Evolutionary conservation across 805 yeast species (phyloP).

Genomic region (Starmerella floricola): DNA sequence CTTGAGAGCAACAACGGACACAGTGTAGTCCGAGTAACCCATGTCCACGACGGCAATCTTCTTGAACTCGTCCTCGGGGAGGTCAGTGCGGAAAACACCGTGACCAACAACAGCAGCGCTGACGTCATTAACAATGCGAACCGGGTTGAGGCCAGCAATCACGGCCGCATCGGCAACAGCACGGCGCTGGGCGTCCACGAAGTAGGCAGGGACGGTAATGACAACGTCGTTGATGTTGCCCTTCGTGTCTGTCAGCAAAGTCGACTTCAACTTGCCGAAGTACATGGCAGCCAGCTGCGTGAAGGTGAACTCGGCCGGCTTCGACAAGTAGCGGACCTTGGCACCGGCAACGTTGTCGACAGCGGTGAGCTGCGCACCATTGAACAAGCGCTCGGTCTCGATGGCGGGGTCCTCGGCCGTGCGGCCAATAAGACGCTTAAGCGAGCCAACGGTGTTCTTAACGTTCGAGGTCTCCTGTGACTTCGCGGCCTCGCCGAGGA

Average conservation of each 20-base stretch:
- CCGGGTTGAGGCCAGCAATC: slow-evolving; percentile 96
- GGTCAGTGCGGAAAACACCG: slow-evolving; percentile 91
- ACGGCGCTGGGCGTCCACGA: slow-evolving; percentile 91
- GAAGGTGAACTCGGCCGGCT: slow-evolving; percentile 66
- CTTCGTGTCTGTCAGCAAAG: slow-evolving; percentile 71
- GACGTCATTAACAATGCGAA: slow-evolving; percentile 91
- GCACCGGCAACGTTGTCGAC: slow-evolving; percentile 67
- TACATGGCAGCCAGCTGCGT: slow-evolving; percentile 92
- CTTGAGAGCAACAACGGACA: slow-evolving; percentile 79
- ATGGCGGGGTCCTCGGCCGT: slow-evolving; percentile 64
- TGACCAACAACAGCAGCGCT: slow-evolving; percentile 99
- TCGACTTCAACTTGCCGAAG: slow-evolving; percentile 77
- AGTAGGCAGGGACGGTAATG: slow-evolving; percentile 94
- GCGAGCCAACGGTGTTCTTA: slow-evolving; percentile 89
- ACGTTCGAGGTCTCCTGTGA: slow-evolving; percentile 92
- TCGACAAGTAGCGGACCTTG: slow-evolving; percentile 73
- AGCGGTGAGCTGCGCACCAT: slow-evolving; percentile 59
- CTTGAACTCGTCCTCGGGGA: slow-evolving; percentile 88
- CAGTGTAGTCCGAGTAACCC: slow-evolving; percentile 92
- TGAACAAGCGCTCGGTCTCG: slow-evolving; percentile 57
- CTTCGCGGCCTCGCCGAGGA: slow-evolving; percentile 90
- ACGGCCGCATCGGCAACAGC: slow-evolving; percentile 90
- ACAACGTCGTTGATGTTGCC: slow-evolving; percentile 75
- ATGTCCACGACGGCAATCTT: slow-evolving; percentile 89
- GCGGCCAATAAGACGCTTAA: slow-evolving; percentile 86